Evolutionary conservation across 768 basidiomycete species (phyloP).

Genomic region (Serendipita sp.): DNA sequence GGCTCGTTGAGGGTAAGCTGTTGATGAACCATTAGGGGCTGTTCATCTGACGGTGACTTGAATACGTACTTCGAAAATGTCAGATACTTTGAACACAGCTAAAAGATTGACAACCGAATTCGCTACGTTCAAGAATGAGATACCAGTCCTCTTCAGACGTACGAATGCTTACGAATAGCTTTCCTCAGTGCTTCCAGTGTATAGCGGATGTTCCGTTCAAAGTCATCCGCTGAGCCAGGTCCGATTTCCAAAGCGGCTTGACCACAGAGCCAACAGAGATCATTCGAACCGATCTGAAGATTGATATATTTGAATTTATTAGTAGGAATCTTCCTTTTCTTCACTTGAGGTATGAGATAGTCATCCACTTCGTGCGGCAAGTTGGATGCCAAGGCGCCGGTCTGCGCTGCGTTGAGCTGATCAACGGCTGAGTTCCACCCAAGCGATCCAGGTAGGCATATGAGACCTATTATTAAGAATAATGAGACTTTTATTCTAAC

Average conservation of each 20-base stretch:
- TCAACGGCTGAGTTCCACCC: constrained; percentile 11
- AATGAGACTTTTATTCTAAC: background rate
- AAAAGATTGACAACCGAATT: constrained; percentile 10
- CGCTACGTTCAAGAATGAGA: background rate
- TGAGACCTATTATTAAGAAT: background rate
- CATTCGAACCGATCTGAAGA: constrained; percentile 12
- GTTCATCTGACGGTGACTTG: background rate
- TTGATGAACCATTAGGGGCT: background rate
- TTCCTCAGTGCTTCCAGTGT: constrained; percentile 9
- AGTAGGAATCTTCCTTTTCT: constrained; percentile 4
- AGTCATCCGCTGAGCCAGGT: constrained; percentile 9
- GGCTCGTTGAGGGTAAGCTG: constrained; percentile 8
- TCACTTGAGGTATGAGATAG: constrained; percentile 10
- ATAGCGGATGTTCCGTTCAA: constrained; percentile 8
- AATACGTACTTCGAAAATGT: constrained; percentile 9
- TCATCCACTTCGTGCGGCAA: constrained; percentile 10
- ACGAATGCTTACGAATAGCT: constrained; percentile 8
- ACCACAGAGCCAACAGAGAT: constrained; percentile 10
- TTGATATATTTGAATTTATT: constrained; percentile 11
- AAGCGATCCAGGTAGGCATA: constrained; percentile 5
- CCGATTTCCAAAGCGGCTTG: background rate
- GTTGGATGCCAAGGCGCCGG: constrained; percentile 9
- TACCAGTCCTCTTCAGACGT: background rate
- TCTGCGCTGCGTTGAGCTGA: constrained; percentile 10
- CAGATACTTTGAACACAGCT: constrained; percentile 11